A percentile compares a stretch with the other conserved stretches of the same genome.
Evolutionary conservation across 306 rosid genomes (phyloP).

Genomic region (Corylus heterophylla): DNA sequence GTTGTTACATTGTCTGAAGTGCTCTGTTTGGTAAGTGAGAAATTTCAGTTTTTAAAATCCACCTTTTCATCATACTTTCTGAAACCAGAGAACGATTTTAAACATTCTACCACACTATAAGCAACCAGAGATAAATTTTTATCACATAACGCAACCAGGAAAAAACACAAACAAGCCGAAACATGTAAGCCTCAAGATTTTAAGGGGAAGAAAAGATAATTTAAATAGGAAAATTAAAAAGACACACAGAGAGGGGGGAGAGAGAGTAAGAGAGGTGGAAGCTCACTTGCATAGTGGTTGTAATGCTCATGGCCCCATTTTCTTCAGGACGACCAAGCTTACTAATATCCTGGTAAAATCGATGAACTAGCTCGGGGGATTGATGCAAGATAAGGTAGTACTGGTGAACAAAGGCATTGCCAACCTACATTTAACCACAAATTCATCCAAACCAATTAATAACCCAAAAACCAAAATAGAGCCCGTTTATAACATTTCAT

Average conservation of each 20-base stretch:
- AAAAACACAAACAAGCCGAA: neutral
- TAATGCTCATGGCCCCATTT: conserved; percentile 61
- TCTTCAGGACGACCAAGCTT: conserved; percentile 77
- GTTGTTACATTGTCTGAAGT: neutral
- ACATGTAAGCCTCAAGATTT: neutral
- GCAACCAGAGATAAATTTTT: neutral
- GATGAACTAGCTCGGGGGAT: conserved; percentile 76
- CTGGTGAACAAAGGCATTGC: conserved; percentile 85
- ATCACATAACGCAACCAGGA: neutral
- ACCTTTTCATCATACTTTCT: neutral
- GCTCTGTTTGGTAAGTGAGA: neutral
- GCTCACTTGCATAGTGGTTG: conserved; percentile 79
- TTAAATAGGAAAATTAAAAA: neutral
- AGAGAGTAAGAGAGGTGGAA: neutral
- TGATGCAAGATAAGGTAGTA: conserved; percentile 81
- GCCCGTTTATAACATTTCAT: neutral
- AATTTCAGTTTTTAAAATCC: neutral
- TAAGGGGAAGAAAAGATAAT: neutral
- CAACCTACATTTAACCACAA: conserved; percentile 51
- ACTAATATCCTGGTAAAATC: conserved; percentile 80
- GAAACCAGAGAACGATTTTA: neutral
- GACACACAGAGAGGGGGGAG: neutral
- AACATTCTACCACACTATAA: neutral
- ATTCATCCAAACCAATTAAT: conserved; percentile 19
- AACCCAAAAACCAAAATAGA: neutral